Evolutionary conservation across 1,284 basidiomycete genomes (phyloP).

Genomic region (Leccinum griseonigrum): DNA sequence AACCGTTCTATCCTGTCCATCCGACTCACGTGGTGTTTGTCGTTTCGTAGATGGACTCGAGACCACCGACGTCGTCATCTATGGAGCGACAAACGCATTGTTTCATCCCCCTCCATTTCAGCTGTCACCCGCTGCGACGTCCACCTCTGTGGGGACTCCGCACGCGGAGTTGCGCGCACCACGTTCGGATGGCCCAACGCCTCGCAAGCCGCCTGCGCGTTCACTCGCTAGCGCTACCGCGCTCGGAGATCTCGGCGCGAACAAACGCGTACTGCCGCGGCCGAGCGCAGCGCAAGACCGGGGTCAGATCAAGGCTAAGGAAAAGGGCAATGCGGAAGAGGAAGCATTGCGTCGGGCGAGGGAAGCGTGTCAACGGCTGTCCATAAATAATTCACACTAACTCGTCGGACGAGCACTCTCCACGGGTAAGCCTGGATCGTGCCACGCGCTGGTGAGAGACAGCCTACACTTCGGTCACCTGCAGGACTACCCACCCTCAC

Average conservation of each 20-base stretch:
- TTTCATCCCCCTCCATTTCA: slow-evolving; percentile 11
- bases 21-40: neutral
- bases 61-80: slow-evolving; percentile 67
- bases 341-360: slow-evolving; percentile 31
- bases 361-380: slow-evolving; percentile 18
- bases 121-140: slow-evolving; percentile 14
- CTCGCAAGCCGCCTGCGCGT: slow-evolving; percentile 54
- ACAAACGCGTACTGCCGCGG: slow-evolving; percentile 16
- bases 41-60: slow-evolving; percentile 52
- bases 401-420: neutral
- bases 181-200: slow-evolving; percentile 75
- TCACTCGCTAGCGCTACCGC: slow-evolving; percentile 26
- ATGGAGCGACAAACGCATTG: slow-evolving; percentile 42
- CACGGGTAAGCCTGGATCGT: neutral
- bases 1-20: neutral
- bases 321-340: slow-evolving; percentile 19
- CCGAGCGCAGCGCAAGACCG: slow-evolving; percentile 7
- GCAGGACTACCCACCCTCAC: slow-evolving; percentile 5
- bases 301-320: slow-evolving; percentile 11
- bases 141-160: slow-evolving; percentile 13
- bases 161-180: slow-evolving; percentile 52
- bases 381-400: neutral
- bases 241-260: slow-evolving; percentile 19
- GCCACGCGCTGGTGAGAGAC: too few relatives aligned
- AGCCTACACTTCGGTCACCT: too few relatives aligned